Evolutionary conservation across 208 protist genomes (phyloP).

Genomic region (Trypanosomatidae sp.): DNA sequence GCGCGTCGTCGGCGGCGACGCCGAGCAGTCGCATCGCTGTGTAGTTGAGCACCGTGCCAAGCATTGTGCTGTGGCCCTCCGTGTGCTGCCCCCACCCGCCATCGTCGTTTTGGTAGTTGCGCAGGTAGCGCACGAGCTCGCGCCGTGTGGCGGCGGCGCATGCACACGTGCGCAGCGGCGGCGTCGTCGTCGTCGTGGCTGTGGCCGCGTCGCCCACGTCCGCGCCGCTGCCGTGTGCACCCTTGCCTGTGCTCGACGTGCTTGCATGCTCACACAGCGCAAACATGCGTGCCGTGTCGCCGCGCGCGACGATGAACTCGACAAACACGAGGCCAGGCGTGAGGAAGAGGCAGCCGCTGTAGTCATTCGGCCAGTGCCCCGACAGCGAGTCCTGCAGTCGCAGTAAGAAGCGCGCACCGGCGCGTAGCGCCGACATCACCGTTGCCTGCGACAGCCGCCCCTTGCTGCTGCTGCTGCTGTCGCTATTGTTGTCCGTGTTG

Average conservation of each 20-base stretch:
- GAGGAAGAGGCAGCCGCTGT: conserved; percentile 94
- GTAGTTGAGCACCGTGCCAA: conserved; percentile 95
- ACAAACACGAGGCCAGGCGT: conserved; percentile 87
- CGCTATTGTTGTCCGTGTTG: background rate
- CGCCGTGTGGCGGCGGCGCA: conserved; percentile 34
- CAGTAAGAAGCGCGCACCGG: conserved; percentile 56
- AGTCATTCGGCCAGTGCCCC: conserved; percentile 97
- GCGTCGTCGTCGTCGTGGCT: too few relatives aligned
- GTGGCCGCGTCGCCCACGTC: conserved; percentile 16
- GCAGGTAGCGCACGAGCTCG: conserved; percentile 92
- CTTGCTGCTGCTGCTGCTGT: background rate
- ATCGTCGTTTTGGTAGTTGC: conserved; percentile 90
- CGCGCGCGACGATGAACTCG: conserved; percentile 77
- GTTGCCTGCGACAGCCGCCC: conserved; percentile 1
- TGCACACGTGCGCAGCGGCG: too few relatives aligned
- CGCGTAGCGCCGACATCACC: conserved; percentile 33
- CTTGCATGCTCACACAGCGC: background rate
- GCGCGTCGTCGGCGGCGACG: conserved; percentile 47
- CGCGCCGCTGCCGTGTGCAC: background rate
- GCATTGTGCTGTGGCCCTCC: conserved; percentile 92
- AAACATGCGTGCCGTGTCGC: conserved; percentile 59
- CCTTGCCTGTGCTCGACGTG: too few relatives aligned
- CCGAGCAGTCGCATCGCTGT: conserved; percentile 91
- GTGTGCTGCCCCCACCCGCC: conserved; percentile 96
- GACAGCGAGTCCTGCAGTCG: conserved; percentile 82